Evolutionary conservation across 805 yeast species (phyloP), one percentile per base, ranked within the genome.

Genomic region (Yamadazyma sp.): DNA sequence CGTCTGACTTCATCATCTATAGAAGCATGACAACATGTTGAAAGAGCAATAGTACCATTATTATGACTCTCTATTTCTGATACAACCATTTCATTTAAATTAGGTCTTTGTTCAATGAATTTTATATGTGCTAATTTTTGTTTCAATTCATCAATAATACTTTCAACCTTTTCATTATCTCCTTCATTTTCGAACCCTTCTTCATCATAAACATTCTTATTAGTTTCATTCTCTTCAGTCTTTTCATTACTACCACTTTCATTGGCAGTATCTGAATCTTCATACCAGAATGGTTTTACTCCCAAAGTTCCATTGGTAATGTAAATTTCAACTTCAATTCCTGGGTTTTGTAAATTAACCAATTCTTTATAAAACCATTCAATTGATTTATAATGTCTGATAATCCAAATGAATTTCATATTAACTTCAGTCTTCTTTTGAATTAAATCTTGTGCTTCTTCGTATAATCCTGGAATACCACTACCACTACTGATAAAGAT

Each of bases 11-110:
- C 57, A 40, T 62, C 68, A 24, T 60, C 69, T 62, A 73, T 60
- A 18, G 58, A 40, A 18, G 67, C 61, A 51, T 72, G 75, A 16
- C 75, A 76, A 59, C 80, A 75, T 4, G 70, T 62, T 35, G 67
- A 70, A 43, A 75, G 54, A 1, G 73, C 78, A 33, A 69, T 44
- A 5, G 73, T 48, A 7, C 74, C 73, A 11, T 43, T 39, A 25
- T 56, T 61, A 18, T 3, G 3, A 11, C 7, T 10, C 2, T 27
- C 35, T 10, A 74, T 53, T 38, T 71, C 78, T 7, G 48, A 35
- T 5, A 43, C 42, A 11, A 75, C 53, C 13, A 73, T 17, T 13
- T 46, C 52, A 1, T 50, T 48, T 21, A 69, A 42, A 34, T 65
- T 45, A 11, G 76, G 69, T 53, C 78, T 62, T 23, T 74, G 75